Evolutionary conservation across 352 stramenopile species (phyloP).

Genomic region (Phytophthora crassamura): DNA sequence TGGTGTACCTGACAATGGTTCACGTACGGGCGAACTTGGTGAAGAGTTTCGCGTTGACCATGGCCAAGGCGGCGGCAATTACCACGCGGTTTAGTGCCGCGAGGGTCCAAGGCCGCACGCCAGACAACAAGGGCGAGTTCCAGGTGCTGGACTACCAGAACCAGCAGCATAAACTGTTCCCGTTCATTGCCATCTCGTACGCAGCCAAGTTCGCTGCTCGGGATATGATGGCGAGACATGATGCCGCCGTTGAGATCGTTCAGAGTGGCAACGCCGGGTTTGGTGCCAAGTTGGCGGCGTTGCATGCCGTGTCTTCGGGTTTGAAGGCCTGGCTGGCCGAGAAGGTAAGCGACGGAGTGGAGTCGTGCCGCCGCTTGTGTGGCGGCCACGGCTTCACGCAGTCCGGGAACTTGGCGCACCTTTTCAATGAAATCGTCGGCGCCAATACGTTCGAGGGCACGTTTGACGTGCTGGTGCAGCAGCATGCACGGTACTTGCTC

Average conservation of each 20-base stretch:
- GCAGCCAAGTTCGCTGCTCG: conserved; percentile 41
- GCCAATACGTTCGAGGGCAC: conserved; percentile 72
- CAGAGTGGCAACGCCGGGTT: conserved; percentile 45
- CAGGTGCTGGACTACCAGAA: conserved; percentile 80
- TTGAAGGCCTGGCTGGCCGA: conserved; percentile 63
- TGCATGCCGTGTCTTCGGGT: conserved; percentile 62
- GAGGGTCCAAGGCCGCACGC: conserved; percentile 51
- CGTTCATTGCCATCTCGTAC: conserved; percentile 43
- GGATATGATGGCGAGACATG: conserved; percentile 40
- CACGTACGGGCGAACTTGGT: conserved; percentile 43
- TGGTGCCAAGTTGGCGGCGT: conserved; percentile 46
- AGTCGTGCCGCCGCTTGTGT: conserved; percentile 56
- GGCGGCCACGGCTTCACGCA: conserved; percentile 51
- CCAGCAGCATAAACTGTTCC: conserved; percentile 57
- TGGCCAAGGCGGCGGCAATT: conserved; percentile 58
- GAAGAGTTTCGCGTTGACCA: conserved; percentile 44
- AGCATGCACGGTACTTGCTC: conserved; percentile 66
- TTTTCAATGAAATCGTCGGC: conserved; percentile 39
- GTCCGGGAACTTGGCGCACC: conserved; percentile 40
- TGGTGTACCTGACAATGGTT: conserved; percentile 72
- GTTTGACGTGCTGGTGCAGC: conserved; percentile 74
- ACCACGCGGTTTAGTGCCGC: conserved; percentile 62
- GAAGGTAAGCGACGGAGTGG: conserved; percentile 52
- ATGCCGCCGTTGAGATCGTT: conserved; percentile 42
- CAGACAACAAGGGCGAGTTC: conserved; percentile 50